Evolutionary conservation across 2,329 filamentous ascomycete genomes (phyloP).

Genomic region (Phialophora tarda): DNA sequence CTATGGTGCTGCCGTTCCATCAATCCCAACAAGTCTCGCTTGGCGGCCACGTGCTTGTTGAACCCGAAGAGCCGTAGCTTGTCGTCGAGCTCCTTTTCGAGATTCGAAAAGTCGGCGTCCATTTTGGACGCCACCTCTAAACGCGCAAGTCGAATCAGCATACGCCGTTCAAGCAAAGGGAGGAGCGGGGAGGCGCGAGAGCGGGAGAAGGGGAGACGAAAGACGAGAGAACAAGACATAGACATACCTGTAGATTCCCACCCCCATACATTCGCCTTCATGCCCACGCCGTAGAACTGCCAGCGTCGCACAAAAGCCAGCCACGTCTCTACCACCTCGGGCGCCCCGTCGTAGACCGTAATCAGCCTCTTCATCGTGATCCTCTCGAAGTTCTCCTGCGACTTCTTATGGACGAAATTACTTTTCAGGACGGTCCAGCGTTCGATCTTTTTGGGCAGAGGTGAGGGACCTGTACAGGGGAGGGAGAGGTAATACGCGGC

Average conservation of each 20-base stretch:
- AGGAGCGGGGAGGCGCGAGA: not conserved
- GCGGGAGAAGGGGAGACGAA: not conserved
- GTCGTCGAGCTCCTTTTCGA: slow-evolving; percentile 49
- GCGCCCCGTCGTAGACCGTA: slow-evolving; percentile 89
- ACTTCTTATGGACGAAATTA: slow-evolving; percentile 96
- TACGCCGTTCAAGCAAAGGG: slow-evolving; percentile 15
- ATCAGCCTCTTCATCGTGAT: slow-evolving; percentile 84
- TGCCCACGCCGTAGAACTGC: slow-evolving; percentile 92
- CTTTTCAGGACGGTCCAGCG: slow-evolving; percentile 90
- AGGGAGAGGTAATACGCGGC: slow-evolving; percentile 93
- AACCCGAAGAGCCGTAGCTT: slow-evolving; percentile 52
- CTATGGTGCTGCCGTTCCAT: slow-evolving; percentile 48
- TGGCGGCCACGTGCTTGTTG: slow-evolving; percentile 43
- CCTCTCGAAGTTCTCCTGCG: slow-evolving; percentile 95
- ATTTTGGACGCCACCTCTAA: slow-evolving; percentile 50
- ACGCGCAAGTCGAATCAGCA: slow-evolving; percentile 20
- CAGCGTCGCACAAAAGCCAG: slow-evolving; percentile 90
- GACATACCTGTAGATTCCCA: slow-evolving; percentile 72
- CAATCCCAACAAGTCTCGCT: slow-evolving; percentile 44
- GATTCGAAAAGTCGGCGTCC: slow-evolving; percentile 46
- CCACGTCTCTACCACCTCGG: slow-evolving; percentile 89
- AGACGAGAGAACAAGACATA: not conserved
- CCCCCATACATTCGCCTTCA: slow-evolving; percentile 98
- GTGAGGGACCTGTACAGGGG: slow-evolving; percentile 81
- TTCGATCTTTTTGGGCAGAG: slow-evolving; percentile 83